Base-by-base conservation (phyloP, 805 yeast genomes). In the Kazachstania taianensis region DNA sequence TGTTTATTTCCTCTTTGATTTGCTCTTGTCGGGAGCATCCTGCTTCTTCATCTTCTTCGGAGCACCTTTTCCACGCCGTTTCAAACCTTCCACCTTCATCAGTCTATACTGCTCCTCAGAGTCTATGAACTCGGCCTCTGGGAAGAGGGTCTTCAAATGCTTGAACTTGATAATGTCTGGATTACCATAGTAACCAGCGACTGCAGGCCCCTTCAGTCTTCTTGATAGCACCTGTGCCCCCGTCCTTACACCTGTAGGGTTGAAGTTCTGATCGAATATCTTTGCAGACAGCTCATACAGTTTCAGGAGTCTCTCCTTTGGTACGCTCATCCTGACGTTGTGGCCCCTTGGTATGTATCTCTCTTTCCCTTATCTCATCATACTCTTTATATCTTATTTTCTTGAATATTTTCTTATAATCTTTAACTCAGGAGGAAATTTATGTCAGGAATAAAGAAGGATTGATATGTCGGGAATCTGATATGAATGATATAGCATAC, bases 51-150 rank as follows among this genome's bases (percentile, higher is more conserved):
- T 73, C 68, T 82, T 82, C 67, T 78, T 73, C 49, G 92, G 94
- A 9, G 92, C 85, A 59, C 89, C 87, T 61, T 82, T 82, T 61
- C 84, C 87, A 73, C 92, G 81, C 71, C 81, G 78, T 67, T 77
- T 81, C 60, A 83, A 70, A 38, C 65, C 66, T 39, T 63, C 74
- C 16, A 75, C 76, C 73, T 75, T 75, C 40, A 65, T 70, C 42
- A 79, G 52, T 59, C 94, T 70, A 59, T 78, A 76, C 29, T 69
- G 73, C 55, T 82, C 94, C 41, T 72, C 74, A 37, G 79, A 81
- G 46, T 81, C 80, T 5, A 70, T 67, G 44, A 82, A 70, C 35
- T 65, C 63, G 41, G 63, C 54, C 24, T 58, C 60, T 3, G 73
- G 73, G 45, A 47, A 76, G 59, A 76, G 61, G 25, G 63, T 56